These are phyloP conservation scores for Hymenoscyphus occultus DNA, from an alignment of 2,329 filamentous ascomycete species.

Conservation along the genomic window DNA sequence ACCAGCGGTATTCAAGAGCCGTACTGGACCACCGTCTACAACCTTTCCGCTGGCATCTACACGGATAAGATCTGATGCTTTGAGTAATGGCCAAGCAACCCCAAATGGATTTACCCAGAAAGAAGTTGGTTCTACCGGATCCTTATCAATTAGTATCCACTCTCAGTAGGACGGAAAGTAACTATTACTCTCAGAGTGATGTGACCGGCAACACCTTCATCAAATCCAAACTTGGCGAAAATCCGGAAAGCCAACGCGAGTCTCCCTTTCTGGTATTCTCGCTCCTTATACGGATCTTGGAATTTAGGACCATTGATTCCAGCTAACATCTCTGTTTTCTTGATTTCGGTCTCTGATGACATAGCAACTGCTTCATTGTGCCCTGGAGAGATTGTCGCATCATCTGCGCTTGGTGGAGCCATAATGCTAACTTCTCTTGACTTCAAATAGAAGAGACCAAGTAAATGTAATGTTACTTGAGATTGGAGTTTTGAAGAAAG, in stretches of 20 bases:
- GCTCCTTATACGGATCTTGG: constrained; percentile 23
- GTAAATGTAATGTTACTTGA: too few species aligned
- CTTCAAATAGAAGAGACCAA: not conserved
- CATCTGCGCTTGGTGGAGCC: constrained; percentile 1
- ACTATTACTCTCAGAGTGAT: constrained; percentile 35
- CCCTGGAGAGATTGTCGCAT: not conserved
- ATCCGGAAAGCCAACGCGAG: constrained; percentile 45
- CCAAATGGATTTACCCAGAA: constrained; percentile 39
- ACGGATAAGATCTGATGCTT: constrained; percentile 63
- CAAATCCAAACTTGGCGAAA: constrained; percentile 42
- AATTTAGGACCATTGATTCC: constrained; percentile 4
- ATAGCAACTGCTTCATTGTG: not conserved
- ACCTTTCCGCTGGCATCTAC: constrained; percentile 60
- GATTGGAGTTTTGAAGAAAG: too few species aligned
- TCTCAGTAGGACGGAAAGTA: not conserved
- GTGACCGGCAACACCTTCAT: constrained; percentile 43
- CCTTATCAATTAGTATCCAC: constrained; percentile 16
- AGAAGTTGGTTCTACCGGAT: constrained; percentile 35
- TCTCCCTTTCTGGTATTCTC: constrained; percentile 36
- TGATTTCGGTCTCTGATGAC: not conserved
- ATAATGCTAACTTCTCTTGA: not conserved
- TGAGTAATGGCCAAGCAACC: constrained; percentile 45
- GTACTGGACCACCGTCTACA: constrained; percentile 54
- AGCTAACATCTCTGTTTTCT: not conserved
- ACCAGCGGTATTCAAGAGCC: constrained; percentile 34